Base-by-base conservation (phyloP, 2,329 filamentous ascomycete species). In the Aureobasidium sp. region DNA sequence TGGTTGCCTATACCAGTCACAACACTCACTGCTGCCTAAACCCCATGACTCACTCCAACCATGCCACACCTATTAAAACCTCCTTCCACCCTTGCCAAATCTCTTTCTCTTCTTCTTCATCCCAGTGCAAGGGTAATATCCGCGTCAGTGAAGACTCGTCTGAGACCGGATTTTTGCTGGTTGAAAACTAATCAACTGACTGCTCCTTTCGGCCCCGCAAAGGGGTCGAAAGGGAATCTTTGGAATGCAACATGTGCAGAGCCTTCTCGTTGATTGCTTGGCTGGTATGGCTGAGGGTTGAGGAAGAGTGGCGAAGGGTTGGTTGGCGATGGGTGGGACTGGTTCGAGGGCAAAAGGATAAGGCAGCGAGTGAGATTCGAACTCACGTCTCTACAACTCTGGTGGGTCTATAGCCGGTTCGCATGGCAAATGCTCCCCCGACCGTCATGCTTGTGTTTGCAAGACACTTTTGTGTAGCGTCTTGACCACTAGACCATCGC, bases 61-160 rank as follows among this genome's bases (percentile, higher is more conserved):
- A 9, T 15, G 31, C 9, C 31, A 22, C 12, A 35, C 31, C 19
- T 52, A 50, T 37, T 37, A 19, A 24, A 37, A 9, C 31, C 5
- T 8, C 31, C 8, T 14, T 3, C 33, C 12, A 12, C n/a, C 11
- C n/a, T 24, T 37, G 9, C 33, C 9, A 22, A 24, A 37, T 17
- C 19, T 11, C 11, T 0, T 17, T 24, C 33, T 52, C 33, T 37
- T 37, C 22, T 15, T 52, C 14, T 12, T 37, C 48, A 52, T 52
- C 48, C 48, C 31, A 52, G 48, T 52, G 48, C 48, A 52, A 52
- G 48, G 48, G 48, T 31, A 35, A 24, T 52, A 52, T 52, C 48
- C 33, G 48, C 14, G 29, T 52, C 48, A 17, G 19, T 52, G 48
- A 52, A 24, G 48, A 52, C 5, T n/a, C 7, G 17, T 52, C 48